Evolutionary conservation across 2,329 filamentous ascomycete genomes (phyloP), one percentile per base, ranked within the genome.

Genomic region (Coniella lustricola): DNA sequence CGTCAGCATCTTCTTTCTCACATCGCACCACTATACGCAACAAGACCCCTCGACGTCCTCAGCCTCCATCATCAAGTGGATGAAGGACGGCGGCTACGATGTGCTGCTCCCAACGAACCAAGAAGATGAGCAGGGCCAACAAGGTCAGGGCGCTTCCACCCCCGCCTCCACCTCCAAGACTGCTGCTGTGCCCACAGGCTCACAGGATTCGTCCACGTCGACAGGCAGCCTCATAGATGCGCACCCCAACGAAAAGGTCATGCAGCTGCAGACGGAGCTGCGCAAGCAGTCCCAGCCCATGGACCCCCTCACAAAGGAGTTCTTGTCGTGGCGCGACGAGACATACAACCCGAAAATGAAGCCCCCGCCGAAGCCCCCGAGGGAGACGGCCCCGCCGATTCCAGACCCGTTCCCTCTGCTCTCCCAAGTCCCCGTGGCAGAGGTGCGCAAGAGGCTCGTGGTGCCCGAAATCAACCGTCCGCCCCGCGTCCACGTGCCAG

Each of bases 391-490:
- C 10, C 47, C 56, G 13, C 60, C 65, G 2, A 59, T 69, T 21
- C 55, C 59, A 9, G 67, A 70, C 54, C 66, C 67, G 8, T 70
- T 69, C 54, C 66, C 66, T 1, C 60, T 64, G 49, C 56, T 70
- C 47, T 62, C 62, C 14, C 49, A 54, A 18, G 53, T 57, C 29
- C 59, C 62, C 16, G 60, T 62, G 1, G 55, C 61, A 2, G 46
- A 48, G 14, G 47, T 48, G 21, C 49, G 41, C 20, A 41, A 22
- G 3, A 37, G 54, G n/a, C 54, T 60, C 18, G 49, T 39, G 7
- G 52, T 57, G 16, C 62, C 57, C 31, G 52, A 59, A 13, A 59
- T 62, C 48, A 66, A 68, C 58, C 51, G 60, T 7, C 64, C 64
- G 7, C 64, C 65, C 13, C 55, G 52, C 12, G 57, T 57, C 2